Evolutionary conservation across 208 protist species (phyloP), one percentile per base, ranked within the genome.

Genomic region (Acanthamoeba divionensis): DNA sequence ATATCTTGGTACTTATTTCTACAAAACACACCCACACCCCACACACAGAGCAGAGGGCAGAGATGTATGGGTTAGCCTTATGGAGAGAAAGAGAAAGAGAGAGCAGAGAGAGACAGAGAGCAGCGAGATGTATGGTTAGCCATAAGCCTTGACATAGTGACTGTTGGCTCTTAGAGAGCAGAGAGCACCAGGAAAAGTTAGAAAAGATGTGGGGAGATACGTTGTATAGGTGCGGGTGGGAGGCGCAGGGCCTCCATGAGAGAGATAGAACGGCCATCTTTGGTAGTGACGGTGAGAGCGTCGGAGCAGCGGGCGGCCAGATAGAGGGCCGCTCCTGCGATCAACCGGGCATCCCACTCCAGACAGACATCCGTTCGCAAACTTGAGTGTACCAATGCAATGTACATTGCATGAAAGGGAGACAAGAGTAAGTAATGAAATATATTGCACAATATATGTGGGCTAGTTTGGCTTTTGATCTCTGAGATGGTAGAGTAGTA

Each of bases 351-450:
- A 4, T 88, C 80, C 24, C 71, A 88, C 21, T 71, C 31, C 6
- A 88, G 24, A 29, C 80, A 71, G 18, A 88, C 38, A n/a, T 65
- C 60, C 44, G 57, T 88, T 21, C 80, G 80, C 41, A 88, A 31
- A 62, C 80, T 87, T 50, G 1, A 5, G 6, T 2, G 21, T 10
- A 79, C 2, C 67, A 69, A 21, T 13, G 24, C 62, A 69, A 41
- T 18, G 52, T 57, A 13, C 13, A 57, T 18, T 13, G 15, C 52
- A 67, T n/a, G 26, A 9, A 67, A 9, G 36, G 36, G 12, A 67
- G 7, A 31, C 15, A 24, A 38, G n/a, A n/a, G n/a, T n/a, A n/a
- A n/a, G n/a, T n/a, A n/a, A n/a, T n/a, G n/a, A n/a, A n/a, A n/a
- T n/a, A n/a, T n/a, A n/a, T n/a, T n/a, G n/a, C n/a, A n/a, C n/a